Percentiles rank a stretch among this genome's conserved stretches.
These are phyloP conservation scores for Botryosphaeria dothidea DNA, from an alignment of 2,329 filamentous ascomycete genomes.

Conservation along the genomic window DNA sequence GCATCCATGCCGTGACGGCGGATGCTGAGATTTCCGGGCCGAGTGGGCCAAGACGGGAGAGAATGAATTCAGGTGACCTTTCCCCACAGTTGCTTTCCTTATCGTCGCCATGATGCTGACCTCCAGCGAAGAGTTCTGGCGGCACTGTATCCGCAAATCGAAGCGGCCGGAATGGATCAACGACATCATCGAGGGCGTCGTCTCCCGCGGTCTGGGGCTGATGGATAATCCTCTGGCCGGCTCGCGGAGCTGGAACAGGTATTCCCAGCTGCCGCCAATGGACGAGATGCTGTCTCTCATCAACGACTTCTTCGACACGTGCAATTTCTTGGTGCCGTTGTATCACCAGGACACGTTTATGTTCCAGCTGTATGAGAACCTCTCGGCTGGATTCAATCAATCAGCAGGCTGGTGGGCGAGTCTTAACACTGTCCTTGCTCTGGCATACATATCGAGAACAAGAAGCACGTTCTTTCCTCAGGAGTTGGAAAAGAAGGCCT, in stretches of 20 bases:
- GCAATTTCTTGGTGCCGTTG: background rate
- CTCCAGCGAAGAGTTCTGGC: background rate
- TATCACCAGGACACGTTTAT: background rate
- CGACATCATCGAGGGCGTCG: slow-evolving; percentile 4
- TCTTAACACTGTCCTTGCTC: background rate
- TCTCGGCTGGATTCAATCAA: background rate
- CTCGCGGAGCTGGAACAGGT: background rate
- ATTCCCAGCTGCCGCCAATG: background rate
- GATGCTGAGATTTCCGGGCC: background rate
- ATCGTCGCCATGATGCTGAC: background rate
- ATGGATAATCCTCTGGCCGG: background rate
- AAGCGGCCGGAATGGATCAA: slow-evolving; percentile 2
- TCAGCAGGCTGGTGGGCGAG: background rate
- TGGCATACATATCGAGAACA: background rate
- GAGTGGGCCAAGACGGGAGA: background rate
- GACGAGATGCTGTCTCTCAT: background rate
- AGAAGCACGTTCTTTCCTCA: background rate
- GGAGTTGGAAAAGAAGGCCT: background rate
- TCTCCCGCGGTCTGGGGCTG: background rate
- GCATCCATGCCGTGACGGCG: background rate
- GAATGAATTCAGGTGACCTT: background rate
- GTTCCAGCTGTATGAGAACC: background rate
- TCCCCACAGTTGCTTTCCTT: background rate
- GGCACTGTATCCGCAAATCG: background rate
- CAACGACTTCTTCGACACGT: background rate